Conservation (phyloP, 345 rosid genomes). For the Boechera divaricarpa region DNA sequence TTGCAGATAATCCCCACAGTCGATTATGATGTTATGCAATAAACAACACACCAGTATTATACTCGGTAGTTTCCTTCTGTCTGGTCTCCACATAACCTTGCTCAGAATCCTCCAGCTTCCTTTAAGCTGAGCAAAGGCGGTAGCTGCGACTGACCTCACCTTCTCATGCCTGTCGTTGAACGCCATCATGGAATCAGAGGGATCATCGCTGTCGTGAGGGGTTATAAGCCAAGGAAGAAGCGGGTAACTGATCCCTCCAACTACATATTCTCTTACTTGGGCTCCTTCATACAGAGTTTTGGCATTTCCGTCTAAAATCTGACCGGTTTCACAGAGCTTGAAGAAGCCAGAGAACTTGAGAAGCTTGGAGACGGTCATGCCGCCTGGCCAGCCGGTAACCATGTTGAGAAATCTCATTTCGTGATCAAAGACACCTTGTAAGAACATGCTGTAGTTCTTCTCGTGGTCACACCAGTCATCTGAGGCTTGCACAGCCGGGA, state of each 20-base stretch:
- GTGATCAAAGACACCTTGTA: conserved; percentile 87
- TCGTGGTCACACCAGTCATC: conserved; percentile 96
- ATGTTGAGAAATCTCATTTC: conserved; percentile 92
- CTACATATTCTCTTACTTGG: conserved; percentile 71
- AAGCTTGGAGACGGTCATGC: conserved; percentile 70
- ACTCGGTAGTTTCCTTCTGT: conserved; percentile 86
- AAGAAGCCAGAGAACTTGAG: conserved; percentile 81
- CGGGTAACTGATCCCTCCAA: conserved; percentile 82
- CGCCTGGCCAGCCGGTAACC: conserved; percentile 97
- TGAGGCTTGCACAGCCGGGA: conserved; percentile 90
- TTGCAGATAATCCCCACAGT: conserved; percentile 71
- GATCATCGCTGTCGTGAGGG: conserved; percentile 56
- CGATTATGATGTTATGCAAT: conserved; percentile 83
- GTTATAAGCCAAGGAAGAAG: conserved; percentile 93
- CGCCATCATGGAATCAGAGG: conserved; percentile 43
- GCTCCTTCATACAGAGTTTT: conserved; percentile 50
- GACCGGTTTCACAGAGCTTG: conserved; percentile 67
- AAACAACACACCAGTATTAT: conserved; percentile 86
- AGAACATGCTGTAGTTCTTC: conserved; percentile 85
- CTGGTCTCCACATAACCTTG: conserved; percentile 98
- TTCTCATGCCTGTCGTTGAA: conserved; percentile 65
- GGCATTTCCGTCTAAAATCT: conserved; percentile 62
- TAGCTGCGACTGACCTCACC: conserved; percentile 73
- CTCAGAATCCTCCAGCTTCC: conserved; percentile 95
- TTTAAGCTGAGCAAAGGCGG: conserved; percentile 72